Evolutionary conservation across 306 rosid genomes (phyloP), one percentile per base, ranked within the genome.

Genomic region (Erythrophleum fordii): DNA sequence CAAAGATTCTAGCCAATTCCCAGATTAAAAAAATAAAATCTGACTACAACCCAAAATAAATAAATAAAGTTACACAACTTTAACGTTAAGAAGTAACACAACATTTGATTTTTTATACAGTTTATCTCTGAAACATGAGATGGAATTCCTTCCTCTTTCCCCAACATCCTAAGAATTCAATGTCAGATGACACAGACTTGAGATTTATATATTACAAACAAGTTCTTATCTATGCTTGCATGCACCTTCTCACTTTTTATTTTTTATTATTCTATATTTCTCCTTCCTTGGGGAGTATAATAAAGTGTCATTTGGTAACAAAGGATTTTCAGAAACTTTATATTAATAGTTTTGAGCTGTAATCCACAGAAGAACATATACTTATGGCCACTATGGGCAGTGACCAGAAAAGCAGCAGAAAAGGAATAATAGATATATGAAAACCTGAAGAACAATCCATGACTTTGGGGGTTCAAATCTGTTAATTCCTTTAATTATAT

Each of bases 1-100:
- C 79, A 75, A 59, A 75, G 70, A 75, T 56, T 74, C 53, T 56
- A 23, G 22, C 5, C 53, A 37, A 8, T 74, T 73, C 49, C 28
- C 20, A n/a, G 3, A 18, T 11, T 4, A 6, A 42, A 68, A 68
- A 16, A 68, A 67, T 42, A 42, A 39, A 39, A 3, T 56, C 64
- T 23, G 17, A 41, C 23, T 25, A 56, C 64, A 56, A 11, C 64
- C 3, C 5, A 13, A 29, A 61, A 8, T 6, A 45, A 34, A 35
- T 65, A 18, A 64, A 29, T 39, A 62, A 64, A 64, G 69, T 34
- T 1, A 17, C 14, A 2, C 69, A 64, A 34, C 69, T 64, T 22
- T 5, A 53, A 53, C 59, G 1, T 52, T 0, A 51, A 51, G 17
- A 51, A 1, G 2, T 16, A 4, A 51, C 9, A 51, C 22, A 17